These are phyloP conservation scores for Phytophthora meadii DNA, from an alignment of 352 stramenopile genomes.

Conservation along the genomic window DNA sequence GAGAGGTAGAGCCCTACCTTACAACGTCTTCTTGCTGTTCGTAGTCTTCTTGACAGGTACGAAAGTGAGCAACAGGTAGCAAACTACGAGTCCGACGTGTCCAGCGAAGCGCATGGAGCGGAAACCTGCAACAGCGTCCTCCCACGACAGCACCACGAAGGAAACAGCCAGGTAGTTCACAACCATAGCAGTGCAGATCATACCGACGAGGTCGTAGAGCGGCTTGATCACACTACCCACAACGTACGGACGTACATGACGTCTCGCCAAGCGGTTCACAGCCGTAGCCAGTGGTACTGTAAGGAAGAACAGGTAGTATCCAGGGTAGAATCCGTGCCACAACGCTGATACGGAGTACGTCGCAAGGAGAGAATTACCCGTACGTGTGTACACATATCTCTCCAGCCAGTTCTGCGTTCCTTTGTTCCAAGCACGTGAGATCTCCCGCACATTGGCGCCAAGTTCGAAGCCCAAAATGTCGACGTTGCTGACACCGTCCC, in stretches of 20 bases:
- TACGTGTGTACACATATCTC: conserved; percentile 97
- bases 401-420: conserved; percentile 96
- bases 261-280: conserved; percentile 68
- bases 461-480: conserved; percentile 97
- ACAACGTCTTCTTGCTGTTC: conserved; percentile 41
- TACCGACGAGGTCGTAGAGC: conserved; percentile 66
- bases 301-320: conserved; percentile 97
- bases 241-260: conserved; percentile 67
- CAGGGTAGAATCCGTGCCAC: conserved; percentile 99
- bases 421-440: conserved; percentile 96
- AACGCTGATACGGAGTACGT: conserved; percentile 96
- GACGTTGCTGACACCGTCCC: conserved; percentile 95
- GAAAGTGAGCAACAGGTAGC: conserved; percentile 49
- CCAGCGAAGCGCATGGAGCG: conserved; percentile 65
- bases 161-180: conserved; percentile 80
- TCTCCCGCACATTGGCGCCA: conserved; percentile 87
- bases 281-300: conserved; percentile 68
- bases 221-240: conserved; percentile 47
- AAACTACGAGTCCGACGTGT: conserved; percentile 53
- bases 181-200: conserved; percentile 61
- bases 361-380: conserved; percentile 90
- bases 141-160: conserved; percentile 77
- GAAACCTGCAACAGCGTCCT: conserved; percentile 56
- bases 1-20: conserved; percentile 11
- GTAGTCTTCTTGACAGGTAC: conserved; percentile 49